A percentile compares a stretch with the other conserved stretches of the same genome.
These are phyloP conservation scores for Didymella exigua DNA, from an alignment of 2,329 filamentous ascomycete genomes.

Conservation along the genomic window DNA sequence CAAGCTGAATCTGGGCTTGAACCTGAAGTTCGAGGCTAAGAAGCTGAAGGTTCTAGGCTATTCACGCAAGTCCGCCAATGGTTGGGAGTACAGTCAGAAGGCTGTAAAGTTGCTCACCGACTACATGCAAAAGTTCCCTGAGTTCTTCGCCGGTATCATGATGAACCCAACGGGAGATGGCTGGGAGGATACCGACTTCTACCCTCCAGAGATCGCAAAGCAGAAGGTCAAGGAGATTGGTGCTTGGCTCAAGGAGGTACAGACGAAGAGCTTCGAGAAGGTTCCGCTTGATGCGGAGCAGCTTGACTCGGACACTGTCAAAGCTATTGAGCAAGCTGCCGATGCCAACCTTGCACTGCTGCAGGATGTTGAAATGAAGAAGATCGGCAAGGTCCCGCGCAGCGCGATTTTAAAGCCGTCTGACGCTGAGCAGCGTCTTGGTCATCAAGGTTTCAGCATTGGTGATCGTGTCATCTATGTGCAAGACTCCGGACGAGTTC, in stretches of 20 bases:
- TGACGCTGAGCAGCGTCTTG: constrained; percentile 91
- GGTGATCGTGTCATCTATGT: constrained; percentile 94
- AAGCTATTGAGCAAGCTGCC: constrained; percentile 76
- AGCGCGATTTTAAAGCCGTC: constrained; percentile 88
- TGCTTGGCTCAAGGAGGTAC: constrained; percentile 88
- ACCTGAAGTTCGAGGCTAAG: constrained; percentile 94
- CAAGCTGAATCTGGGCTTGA: constrained; percentile 88
- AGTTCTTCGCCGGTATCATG: constrained; percentile 90
- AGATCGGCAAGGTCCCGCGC: constrained; percentile 80
- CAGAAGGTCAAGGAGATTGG: constrained; percentile 90
- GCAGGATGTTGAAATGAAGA: constrained; percentile 62
- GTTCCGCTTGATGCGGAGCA: constrained; percentile 98
- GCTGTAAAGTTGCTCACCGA: constrained; percentile 80
- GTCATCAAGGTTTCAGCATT: constrained; percentile 80
- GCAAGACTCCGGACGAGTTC: constrained; percentile 90
- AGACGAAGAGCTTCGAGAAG: constrained; percentile 89
- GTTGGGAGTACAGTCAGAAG: constrained; percentile 94
- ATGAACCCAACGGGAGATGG: constrained; percentile 84
- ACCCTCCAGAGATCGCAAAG: constrained; percentile 73
- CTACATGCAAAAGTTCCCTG: constrained; percentile 93
- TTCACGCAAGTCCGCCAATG: constrained; percentile 80
- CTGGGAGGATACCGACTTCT: constrained; percentile 84
- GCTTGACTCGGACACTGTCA: constrained; percentile 88
- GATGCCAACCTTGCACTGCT: constrained; percentile 56
- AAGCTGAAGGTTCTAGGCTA: constrained; percentile 97